Evolutionary conservation across 2,329 filamentous ascomycete species (phyloP).

Genomic region (Aspergillus nomiae): DNA sequence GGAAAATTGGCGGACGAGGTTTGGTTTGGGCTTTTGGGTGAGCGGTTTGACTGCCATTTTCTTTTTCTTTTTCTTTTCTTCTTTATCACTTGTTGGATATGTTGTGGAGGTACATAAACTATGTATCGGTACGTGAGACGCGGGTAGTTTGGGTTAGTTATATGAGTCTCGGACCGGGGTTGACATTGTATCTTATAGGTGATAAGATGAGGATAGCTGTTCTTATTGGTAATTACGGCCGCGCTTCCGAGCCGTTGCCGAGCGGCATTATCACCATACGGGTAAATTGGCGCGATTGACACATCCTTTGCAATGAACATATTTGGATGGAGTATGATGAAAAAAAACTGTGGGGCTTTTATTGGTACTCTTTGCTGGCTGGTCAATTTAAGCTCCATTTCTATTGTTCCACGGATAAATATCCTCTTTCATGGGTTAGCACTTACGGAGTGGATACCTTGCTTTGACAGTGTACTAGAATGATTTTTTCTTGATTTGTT

Average conservation of each 20-base stretch:
- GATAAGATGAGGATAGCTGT: constrained; percentile 3
- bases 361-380: no score
- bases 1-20: constrained; percentile 23
- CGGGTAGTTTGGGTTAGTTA: neutral
- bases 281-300: neutral
- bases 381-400: no score
- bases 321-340: no score
- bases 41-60: neutral
- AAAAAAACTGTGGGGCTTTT: no score
- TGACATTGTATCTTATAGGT: neutral
- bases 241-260: neutral
- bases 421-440: no score
- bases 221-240: neutral
- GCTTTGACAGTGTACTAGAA: no score
- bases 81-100: neutral
- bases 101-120: no score
- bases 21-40: neutral
- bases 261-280: neutral
- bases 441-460: no score
- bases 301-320: no score
- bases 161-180: neutral
- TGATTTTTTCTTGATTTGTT: no score
- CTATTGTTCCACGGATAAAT: no score
- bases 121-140: neutral
- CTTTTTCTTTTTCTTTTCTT: neutral